Conservation (phyloP, 2,329 filamentous ascomycete species). For the Curvularia sp. region DNA sequence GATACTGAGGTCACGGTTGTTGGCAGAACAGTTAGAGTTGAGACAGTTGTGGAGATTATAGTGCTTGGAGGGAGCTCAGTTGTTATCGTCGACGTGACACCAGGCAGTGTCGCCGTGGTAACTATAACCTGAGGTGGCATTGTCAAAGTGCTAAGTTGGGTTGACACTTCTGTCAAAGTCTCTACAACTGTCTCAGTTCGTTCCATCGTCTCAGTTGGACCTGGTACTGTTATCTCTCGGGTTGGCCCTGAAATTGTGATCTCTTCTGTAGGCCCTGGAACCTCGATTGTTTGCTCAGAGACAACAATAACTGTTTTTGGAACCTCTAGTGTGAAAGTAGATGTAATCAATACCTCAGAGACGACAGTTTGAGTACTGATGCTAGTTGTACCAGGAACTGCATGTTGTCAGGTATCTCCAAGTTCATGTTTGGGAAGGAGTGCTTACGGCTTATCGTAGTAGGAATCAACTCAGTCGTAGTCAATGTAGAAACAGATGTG, state of each 20-base stretch:
- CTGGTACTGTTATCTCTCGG: constrained; percentile 10
- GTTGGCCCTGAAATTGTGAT: constrained; percentile 1
- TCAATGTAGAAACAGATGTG: constrained; percentile 14
- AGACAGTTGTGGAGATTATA: constrained; percentile 30
- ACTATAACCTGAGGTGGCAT: constrained; percentile 23
- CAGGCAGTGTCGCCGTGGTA: constrained; percentile 30
- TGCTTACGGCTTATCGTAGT: constrained; percentile 12
- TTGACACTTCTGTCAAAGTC: constrained; percentile 29
- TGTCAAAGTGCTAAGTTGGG: constrained; percentile 29
- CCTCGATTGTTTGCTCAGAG: constrained; percentile 11
- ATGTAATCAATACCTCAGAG: constrained; percentile 9
- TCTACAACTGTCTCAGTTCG: constrained; percentile 14
- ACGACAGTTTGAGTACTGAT: constrained; percentile 3
- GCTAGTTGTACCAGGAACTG: constrained; percentile 8
- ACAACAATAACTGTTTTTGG: constrained; percentile 16
- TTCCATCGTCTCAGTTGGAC: constrained; percentile 17
- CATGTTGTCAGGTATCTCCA: background rate
- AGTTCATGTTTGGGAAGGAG: background rate
- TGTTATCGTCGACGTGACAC: constrained; percentile 22
- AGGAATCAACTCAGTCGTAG: constrained; percentile 7
- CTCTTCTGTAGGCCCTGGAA: constrained; percentile 13
- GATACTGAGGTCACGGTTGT: constrained; percentile 15
- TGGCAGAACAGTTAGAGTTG: constrained; percentile 25
- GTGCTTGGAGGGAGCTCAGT: constrained; percentile 26
- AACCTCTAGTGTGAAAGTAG: constrained; percentile 12